A percentile compares a stretch with the other conserved stretches of the same genome.
Evolutionary conservation across 805 yeast species (phyloP).

Genomic region (Candida piceae): DNA sequence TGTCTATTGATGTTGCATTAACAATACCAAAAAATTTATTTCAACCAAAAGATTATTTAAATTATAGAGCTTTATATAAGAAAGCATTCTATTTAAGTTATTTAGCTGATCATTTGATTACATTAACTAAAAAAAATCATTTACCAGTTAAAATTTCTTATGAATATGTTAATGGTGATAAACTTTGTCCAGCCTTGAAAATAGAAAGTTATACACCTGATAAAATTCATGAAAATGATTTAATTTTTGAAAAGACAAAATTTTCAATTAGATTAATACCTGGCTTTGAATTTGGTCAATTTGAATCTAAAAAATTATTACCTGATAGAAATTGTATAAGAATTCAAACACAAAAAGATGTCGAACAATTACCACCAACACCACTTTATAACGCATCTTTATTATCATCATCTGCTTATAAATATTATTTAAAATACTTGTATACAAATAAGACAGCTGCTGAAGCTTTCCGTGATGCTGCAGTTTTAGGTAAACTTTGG

Average conservation of each 20-base stretch:
- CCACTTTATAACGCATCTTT: conserved; percentile 84
- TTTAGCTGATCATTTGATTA: conserved; percentile 59
- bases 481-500: conserved; percentile 85
- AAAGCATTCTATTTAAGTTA: conserved; percentile 83
- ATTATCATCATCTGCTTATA: conserved; percentile 61
- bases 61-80: conserved; percentile 86
- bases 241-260: conserved; percentile 57
- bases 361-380: conserved; percentile 57
- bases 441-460: conserved; percentile 72
- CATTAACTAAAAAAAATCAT: conserved; percentile 47
- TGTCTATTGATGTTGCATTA: conserved; percentile 71
- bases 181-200: conserved; percentile 66
- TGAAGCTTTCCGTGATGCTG: conserved; percentile 82
- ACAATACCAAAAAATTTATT: conserved; percentile 76
- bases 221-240: conserved; percentile 40
- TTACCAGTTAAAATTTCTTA: conserved; percentile 60
- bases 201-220: conserved; percentile 52
- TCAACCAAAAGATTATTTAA: conserved; percentile 83
- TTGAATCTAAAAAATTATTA: conserved; percentile 69
- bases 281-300: conserved; percentile 65
- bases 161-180: conserved; percentile 69
- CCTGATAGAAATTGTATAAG: conserved; percentile 83
- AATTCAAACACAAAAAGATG: conserved; percentile 41
- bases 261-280: conserved; percentile 68
- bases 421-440: conserved; percentile 66